Conservation (phyloP, 306 rosid species). For the Fagus sylvatica region DNA sequence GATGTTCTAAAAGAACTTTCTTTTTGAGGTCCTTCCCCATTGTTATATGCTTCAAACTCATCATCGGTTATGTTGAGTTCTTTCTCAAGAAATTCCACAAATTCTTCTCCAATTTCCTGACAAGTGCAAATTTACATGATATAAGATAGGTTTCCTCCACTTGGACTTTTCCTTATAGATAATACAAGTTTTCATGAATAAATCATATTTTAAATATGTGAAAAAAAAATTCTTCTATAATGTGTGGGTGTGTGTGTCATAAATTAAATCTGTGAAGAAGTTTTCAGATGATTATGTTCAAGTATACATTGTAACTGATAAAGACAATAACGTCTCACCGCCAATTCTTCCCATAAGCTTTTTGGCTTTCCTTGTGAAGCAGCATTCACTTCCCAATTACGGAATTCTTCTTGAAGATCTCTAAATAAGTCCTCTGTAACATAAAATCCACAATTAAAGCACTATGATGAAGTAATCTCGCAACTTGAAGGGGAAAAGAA, state of each 20-base stretch:
- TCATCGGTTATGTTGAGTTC: constrained; percentile 71
- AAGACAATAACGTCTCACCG: constrained; percentile 45
- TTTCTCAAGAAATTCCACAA: constrained; percentile 94
- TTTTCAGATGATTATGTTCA: neutral
- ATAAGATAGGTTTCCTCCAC: constrained; percentile 12
- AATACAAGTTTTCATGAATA: neutral
- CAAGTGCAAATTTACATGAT: constrained; percentile 23
- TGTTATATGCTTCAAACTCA: constrained; percentile 37
- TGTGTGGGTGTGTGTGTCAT: neutral
- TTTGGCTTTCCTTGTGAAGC: constrained; percentile 88
- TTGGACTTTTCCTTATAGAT: neutral
- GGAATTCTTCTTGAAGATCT: constrained; percentile 88
- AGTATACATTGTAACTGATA: neutral
- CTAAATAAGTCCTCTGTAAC: constrained; percentile 75
- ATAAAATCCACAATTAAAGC: constrained; percentile 31
- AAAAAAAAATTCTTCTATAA: neutral
- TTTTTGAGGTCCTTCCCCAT: constrained; percentile 32
- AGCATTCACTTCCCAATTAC: constrained; percentile 85
- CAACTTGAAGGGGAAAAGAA: constrained; percentile 19
- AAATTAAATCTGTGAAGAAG: neutral
- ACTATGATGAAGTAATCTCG: constrained; percentile 15
- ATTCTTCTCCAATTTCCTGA: constrained; percentile 98
- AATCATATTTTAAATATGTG: neutral
- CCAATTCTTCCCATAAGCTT: constrained; percentile 95
- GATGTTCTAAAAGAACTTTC: constrained; percentile 39